These are phyloP conservation scores for Chimonanthus praecox DNA, from an alignment of 164 flowering plant genomes.

Conservation along the genomic window DNA sequence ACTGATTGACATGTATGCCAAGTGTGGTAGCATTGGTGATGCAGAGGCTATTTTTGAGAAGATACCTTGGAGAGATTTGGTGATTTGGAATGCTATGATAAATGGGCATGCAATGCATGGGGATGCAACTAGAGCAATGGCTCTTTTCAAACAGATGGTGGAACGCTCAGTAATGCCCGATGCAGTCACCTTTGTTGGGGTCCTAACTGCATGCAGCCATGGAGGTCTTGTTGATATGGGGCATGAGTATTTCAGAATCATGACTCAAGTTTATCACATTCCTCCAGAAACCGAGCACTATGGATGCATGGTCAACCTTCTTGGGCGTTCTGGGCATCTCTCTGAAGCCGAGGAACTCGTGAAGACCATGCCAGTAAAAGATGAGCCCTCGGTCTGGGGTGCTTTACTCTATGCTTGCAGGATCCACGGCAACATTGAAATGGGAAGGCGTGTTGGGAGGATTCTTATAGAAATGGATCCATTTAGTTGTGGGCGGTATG, in stretches of 20 bases:
- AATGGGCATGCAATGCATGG: slow-evolving; percentile 12
- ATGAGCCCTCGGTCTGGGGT: slow-evolving; percentile 5
- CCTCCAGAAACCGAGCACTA: slow-evolving; percentile 7
- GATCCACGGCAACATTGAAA: slow-evolving; percentile 2
- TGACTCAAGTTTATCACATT: neutral
- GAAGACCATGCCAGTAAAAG: slow-evolving; percentile 2
- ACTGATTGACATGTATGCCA: slow-evolving; percentile 46
- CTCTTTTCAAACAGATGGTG: slow-evolving; percentile 14
- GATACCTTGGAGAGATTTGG: slow-evolving; percentile 11
- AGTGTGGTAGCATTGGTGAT: slow-evolving; percentile 29
- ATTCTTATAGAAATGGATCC: slow-evolving; percentile 8
- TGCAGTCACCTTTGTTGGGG: slow-evolving; percentile 5
- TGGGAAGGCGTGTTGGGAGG: slow-evolving; percentile 3
- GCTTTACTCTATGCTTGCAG: slow-evolving; percentile 12
- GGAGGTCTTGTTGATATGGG: slow-evolving; percentile 9
- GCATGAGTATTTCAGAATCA: neutral
- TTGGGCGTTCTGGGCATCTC: slow-evolving; percentile 11
- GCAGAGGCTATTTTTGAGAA: slow-evolving; percentile 10
- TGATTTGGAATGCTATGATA: slow-evolving; percentile 21
- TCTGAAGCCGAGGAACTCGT: slow-evolving; percentile 9
- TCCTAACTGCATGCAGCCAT: slow-evolving; percentile 17
- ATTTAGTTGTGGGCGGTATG: neutral
- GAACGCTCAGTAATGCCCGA: slow-evolving; percentile 7
- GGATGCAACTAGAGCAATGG: slow-evolving; percentile 7
- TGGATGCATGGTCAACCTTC: slow-evolving; percentile 7